Evolutionary conservation across 106 monocot genomes (phyloP), one percentile per base, ranked within the genome.

Genomic region (Agapanthus africanus): DNA sequence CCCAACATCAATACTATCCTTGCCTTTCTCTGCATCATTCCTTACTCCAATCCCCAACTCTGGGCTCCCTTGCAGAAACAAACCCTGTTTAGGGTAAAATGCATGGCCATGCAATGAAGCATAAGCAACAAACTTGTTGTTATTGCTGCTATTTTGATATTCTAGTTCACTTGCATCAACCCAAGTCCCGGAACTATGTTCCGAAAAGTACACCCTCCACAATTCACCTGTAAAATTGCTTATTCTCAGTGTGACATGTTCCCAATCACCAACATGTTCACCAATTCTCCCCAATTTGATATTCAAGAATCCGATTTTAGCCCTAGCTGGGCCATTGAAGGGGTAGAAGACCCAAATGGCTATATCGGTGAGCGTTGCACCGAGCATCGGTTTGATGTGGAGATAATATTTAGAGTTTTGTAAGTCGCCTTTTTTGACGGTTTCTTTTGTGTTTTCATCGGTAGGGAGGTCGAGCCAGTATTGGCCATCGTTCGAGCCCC

Each of bases 191-290:
- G 67, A 31, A 63, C 91, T 85, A 27, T 95, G 94, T 66, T 83
- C 77, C 0, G 94, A 78, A 77, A 85, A 88, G 73, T 83, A 95
- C 10, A 88, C 72, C 37, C 75, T 66, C 79, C 76, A 49, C 13
- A 95, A 57, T 59, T 88, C 81, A 4, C 94, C 91, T 1, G 42
- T 78, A 60, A 85, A 70, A 72, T 95, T 95, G 77, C 91, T 95
- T 6, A 95, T 39, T 40, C 94, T 60, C 19, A 91, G 62, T 0
- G 91, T 95, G 10, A 95, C 68, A 50, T 95, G 94, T 79, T 95
- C 91, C 94, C 94, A 95, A 66, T 95, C 94, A 2, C 91, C 91
- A 1, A 88, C 85, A 68, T 95, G 94, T 75, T 87, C 83, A 6
- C 94, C 94, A 11, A 90, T 88, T 59, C 40, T 77, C 5, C 91